A percentile compares a stretch with the other conserved stretches of the same genome.
phyloP scores from a whole-genome alignment of 306 rosid genomes.

The Corylus heterophylla region DNA sequence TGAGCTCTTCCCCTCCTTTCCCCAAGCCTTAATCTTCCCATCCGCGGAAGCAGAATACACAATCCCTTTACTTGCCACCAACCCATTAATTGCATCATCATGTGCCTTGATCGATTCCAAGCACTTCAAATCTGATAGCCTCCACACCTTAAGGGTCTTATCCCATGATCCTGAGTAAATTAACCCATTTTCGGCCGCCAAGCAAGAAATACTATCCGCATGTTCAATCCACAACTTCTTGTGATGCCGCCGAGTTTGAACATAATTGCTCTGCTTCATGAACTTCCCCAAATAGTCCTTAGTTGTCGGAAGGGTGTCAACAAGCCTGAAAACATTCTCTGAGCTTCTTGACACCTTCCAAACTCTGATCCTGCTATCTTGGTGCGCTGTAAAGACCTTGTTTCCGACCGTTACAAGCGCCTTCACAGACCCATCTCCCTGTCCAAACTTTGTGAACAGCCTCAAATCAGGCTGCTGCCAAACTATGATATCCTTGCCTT shows the following conservation, averaged over 20 bases:
- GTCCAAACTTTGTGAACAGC: constrained; percentile 73
- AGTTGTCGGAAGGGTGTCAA: constrained; percentile 73
- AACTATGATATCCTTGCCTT: constrained; percentile 77
- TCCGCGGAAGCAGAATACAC: constrained; percentile 98
- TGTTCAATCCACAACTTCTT: constrained; percentile 87
- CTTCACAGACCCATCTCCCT: constrained; percentile 84
- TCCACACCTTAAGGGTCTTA: constrained; percentile 85
- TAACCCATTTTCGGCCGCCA: constrained; percentile 57
- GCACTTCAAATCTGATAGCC: constrained; percentile 79
- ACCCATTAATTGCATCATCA: constrained; percentile 87
- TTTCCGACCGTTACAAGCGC: constrained; percentile 66
- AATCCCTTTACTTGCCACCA: constrained; percentile 62
- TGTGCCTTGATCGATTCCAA: constrained; percentile 86
- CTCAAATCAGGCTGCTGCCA: constrained; percentile 92
- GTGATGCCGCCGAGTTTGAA: constrained; percentile 81
- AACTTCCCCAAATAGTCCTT: constrained; percentile 81
- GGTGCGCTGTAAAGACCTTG: constrained; percentile 85
- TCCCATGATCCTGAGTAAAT: constrained; percentile 97
- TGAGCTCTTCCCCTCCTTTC: constrained; percentile 36
- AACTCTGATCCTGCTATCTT: constrained; percentile 79
- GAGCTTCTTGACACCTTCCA: constrained; percentile 84
- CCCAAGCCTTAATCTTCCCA: constrained; percentile 93
- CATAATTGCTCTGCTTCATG: constrained; percentile 87
- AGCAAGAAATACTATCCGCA: constrained; percentile 85
- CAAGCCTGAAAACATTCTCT: constrained; percentile 68